phyloP scores from a whole-genome alignment of 2,329 filamentous ascomycete species.

The Sclerotinia minor region DNA sequence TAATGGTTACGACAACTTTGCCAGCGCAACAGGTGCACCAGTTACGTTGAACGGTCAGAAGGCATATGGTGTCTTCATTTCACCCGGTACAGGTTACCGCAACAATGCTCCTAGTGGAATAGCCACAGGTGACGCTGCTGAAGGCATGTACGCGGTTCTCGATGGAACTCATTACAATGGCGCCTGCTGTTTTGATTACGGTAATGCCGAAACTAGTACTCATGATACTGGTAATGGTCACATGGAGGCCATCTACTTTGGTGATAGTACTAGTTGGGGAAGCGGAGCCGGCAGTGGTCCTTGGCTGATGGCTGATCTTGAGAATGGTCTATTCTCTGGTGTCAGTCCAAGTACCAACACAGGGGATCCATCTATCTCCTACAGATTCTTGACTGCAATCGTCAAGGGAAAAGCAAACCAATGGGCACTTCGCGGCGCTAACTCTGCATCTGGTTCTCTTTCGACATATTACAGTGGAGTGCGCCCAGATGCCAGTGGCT shows the following conservation, averaged over 20 bases:
- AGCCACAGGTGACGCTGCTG: conserved; percentile 54
- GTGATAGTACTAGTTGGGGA: conserved; percentile 56
- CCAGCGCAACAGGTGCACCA: conserved; percentile 59
- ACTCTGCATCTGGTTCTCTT: conserved; percentile 55
- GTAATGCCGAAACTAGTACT: conserved; percentile 56
- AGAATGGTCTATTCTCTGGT: conserved; percentile 66
- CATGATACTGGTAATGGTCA: conserved; percentile 60
- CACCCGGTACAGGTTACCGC: conserved; percentile 63
- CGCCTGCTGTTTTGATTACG: conserved; percentile 59
- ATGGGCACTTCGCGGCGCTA: conserved; percentile 61
- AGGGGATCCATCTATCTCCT: conserved; percentile 52
- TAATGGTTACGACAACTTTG: conserved; percentile 60
- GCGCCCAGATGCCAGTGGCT: conserved; percentile 53
- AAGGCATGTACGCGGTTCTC: conserved; percentile 62
- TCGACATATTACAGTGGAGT: conserved; percentile 60
- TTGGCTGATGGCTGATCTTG: conserved; percentile 69
- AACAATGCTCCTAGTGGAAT: conserved; percentile 55
- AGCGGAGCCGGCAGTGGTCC: conserved; percentile 58
- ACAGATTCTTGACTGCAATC: conserved; percentile 57
- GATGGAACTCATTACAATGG: conserved; percentile 61
- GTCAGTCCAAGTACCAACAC: conserved; percentile 48
- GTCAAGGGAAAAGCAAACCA: conserved; percentile 57
- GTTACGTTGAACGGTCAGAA: conserved; percentile 61
- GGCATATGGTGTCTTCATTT: conserved; percentile 63
- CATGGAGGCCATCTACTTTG: conserved; percentile 70